A percentile compares a stretch with the other conserved stretches of the same genome.
Evolutionary conservation across 495 filamentous ascomycete species (phyloP).

Genomic region (Aspergillus incahuasiensis): DNA sequence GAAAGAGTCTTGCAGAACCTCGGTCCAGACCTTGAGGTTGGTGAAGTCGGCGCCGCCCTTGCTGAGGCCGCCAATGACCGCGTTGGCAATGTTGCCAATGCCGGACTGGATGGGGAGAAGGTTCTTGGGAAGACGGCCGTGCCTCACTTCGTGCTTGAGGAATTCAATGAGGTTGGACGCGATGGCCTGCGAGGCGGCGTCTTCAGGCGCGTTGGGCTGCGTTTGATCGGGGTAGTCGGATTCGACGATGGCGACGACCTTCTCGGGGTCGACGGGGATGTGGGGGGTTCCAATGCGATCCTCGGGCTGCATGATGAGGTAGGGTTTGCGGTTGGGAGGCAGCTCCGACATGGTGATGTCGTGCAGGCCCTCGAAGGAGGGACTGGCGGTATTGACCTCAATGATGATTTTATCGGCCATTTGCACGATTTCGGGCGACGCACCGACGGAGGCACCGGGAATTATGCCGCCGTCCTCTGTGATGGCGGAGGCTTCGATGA

Average conservation of each 20-base stretch:
- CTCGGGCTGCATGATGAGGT: conserved; percentile 72
- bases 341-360: conserved; percentile 86
- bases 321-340: conserved; percentile 77
- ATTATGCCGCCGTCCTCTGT: conserved; percentile 92
- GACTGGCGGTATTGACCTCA: conserved; percentile 84
- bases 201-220: conserved; percentile 68
- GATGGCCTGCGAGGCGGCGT: conserved; percentile 66
- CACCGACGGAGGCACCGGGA: conserved; percentile 81
- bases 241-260: conserved; percentile 81
- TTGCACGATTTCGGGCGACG: conserved; percentile 80
- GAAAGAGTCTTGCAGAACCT: conserved; percentile 92
- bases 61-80: conserved; percentile 79
- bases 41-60: conserved; percentile 73
- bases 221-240: conserved; percentile 83
- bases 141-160: conserved; percentile 72
- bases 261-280: conserved; percentile 86
- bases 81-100: conserved; percentile 94
- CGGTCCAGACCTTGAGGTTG: conserved; percentile 89
- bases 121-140: conserved; percentile 70
- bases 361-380: conserved; percentile 83
- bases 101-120: conserved; percentile 83
- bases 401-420: conserved; percentile 92
- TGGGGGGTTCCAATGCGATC: conserved; percentile 80
- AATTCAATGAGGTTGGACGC: conserved; percentile 83
- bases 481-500: conserved; percentile 84